phyloP scores from a whole-genome alignment of 192 early-diverging fungal species.

The Physocladia obscura region DNA sequence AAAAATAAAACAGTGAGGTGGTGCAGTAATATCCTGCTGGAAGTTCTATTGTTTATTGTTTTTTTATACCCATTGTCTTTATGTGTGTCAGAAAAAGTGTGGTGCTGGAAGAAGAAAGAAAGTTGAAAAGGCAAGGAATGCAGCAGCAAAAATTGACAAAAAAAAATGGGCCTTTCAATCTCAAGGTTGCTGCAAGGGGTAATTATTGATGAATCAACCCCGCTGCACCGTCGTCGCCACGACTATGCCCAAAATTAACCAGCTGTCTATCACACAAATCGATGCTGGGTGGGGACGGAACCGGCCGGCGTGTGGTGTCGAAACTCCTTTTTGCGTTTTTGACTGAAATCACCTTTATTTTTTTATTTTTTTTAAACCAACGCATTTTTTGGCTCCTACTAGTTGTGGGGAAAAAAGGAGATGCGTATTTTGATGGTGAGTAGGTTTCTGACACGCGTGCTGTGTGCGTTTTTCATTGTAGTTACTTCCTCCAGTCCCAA shows the following conservation, averaged over 20 bases:
- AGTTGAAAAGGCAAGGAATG: too few species aligned
- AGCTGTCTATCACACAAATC: not conserved
- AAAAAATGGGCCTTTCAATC: constrained; percentile 76
- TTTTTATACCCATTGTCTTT: too few species aligned
- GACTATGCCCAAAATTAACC: not conserved
- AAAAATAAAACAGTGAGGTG: too few species aligned
- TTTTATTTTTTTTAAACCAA: not conserved
- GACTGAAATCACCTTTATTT: not conserved
- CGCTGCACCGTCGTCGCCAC: too few species aligned
- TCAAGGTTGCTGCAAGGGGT: constrained; percentile 44
- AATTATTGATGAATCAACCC: too few species aligned
- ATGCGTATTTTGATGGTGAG: constrained; percentile 93
- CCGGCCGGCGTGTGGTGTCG: not conserved
- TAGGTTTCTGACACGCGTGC: too few species aligned
- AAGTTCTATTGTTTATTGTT: too few species aligned
- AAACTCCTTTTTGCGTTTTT: not conserved
- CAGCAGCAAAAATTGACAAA: too few species aligned
- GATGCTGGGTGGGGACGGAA: not conserved
- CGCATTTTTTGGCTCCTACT: not conserved
- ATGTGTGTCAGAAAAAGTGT: too few species aligned
- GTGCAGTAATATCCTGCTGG: too few species aligned
- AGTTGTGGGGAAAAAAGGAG: constrained; percentile 86
- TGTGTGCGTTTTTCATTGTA: not conserved
- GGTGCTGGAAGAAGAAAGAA: too few species aligned
- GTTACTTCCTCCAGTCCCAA: not conserved